phyloP scores from a whole-genome alignment of 2,329 filamentous ascomycete genomes.

The Aspergillus proliferans region DNA sequence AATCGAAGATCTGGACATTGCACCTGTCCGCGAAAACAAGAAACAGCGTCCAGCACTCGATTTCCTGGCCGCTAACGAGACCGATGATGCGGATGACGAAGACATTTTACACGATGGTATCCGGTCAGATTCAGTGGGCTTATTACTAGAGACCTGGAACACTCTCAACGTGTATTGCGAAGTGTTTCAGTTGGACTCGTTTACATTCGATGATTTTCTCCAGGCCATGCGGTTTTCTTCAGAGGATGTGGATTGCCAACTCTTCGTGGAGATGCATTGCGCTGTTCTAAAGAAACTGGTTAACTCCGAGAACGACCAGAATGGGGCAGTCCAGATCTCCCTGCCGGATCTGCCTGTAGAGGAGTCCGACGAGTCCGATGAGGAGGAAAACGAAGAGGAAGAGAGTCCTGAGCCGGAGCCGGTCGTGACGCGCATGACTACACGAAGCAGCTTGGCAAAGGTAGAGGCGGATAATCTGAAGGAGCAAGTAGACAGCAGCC shows the following conservation, averaged over 20 bases:
- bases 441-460: conserved; percentile 78
- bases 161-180: conserved; percentile 98
- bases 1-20: conserved; percentile 84
- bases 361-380: conserved; percentile 59
- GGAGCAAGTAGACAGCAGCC: conserved; percentile 52
- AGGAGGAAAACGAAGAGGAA: conserved; percentile 52
- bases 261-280: conserved; percentile 88
- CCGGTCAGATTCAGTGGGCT: conserved; percentile 76
- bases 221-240: conserved; percentile 77
- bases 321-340: conserved; percentile 71
- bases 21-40: conserved; percentile 54
- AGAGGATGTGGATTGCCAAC: conserved; percentile 67
- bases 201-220: conserved; percentile 94
- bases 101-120: conserved; percentile 48
- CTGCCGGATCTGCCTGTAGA: conserved; percentile 69
- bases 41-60: conserved; percentile 67
- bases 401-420: conserved; percentile 67
- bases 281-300: conserved; percentile 83
- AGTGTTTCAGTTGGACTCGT: conserved; percentile 88
- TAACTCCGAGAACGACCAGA: conserved; percentile 60
- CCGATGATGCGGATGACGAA: conserved; percentile 44
- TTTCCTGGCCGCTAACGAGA: conserved; percentile 65
- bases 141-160: conserved; percentile 86
- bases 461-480: conserved; percentile 65
- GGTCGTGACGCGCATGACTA: conserved; percentile 60